A percentile compares a stretch with the other conserved stretches of the same genome.
Conservation (phyloP, 2,329 filamentous ascomycete genomes). For the Whalleya microplaca region DNA sequence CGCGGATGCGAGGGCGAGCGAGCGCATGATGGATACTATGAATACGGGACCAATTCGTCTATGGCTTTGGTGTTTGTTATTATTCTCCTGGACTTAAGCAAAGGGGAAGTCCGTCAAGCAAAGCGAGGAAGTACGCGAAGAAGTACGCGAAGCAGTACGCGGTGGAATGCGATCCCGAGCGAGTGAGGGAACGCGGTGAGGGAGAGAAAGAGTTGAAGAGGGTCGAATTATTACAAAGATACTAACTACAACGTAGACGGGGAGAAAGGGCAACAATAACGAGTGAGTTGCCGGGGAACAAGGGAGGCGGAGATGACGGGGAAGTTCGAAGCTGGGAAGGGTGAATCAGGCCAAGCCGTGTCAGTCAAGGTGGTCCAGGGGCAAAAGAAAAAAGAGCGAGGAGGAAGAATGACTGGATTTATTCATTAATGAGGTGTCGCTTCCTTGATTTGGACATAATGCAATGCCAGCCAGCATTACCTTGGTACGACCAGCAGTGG, state of each 20-base stretch:
- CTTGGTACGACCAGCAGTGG: too few species aligned
- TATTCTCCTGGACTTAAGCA: conserved; percentile 1
- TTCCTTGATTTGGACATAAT: conserved; percentile 21
- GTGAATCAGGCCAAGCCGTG: conserved; percentile 12
- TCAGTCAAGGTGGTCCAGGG: too few species aligned
- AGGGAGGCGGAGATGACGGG: conserved; percentile 12
- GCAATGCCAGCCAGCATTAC: too few species aligned
- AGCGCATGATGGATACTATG: conserved; percentile 54
- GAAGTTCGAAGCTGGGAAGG: conserved; percentile 20
- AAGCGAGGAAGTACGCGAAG: conserved; percentile 12
- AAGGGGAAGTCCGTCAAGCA: conserved; percentile 14
- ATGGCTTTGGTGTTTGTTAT: conserved; percentile 14
- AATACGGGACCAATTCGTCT: conserved; percentile 6
- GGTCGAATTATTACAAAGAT: conserved; percentile 16
- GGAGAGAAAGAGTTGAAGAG: conserved; percentile 6
- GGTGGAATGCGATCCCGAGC: conserved; percentile 18
- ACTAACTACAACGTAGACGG: conserved; percentile 13
- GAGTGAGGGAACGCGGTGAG: conserved; percentile 20
- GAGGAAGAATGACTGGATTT: background rate
- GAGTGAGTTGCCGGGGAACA: conserved; percentile 35
- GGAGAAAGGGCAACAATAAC: conserved; percentile 33
- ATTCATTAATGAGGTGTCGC: conserved; percentile 5
- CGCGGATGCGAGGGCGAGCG: conserved; percentile 49
- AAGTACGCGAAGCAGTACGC: conserved; percentile 10
- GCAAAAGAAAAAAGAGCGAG: conserved; percentile 18